Conservation (phyloP, 768 basidiomycete species). For the Leccinum rimulosum region DNA sequence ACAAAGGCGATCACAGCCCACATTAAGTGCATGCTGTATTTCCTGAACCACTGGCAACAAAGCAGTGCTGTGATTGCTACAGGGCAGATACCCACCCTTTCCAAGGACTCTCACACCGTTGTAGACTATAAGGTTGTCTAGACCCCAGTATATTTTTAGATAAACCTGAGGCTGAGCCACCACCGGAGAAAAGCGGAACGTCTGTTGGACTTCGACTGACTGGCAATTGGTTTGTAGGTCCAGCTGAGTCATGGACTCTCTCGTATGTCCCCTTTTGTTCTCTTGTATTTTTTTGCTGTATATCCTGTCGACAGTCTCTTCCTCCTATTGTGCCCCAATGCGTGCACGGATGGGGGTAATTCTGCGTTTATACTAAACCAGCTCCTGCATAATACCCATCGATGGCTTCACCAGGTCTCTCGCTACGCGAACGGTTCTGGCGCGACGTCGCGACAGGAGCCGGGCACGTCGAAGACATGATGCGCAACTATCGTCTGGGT, state of each 20-base stretch:
- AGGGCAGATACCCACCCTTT: too few relatives aligned
- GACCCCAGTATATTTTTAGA: too few relatives aligned
- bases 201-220: too few relatives aligned
- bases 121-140: too few relatives aligned
- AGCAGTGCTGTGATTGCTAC: too few relatives aligned
- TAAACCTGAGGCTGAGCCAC: too few relatives aligned
- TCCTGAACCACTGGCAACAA: too few relatives aligned
- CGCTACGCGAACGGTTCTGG: slow-evolving; percentile 27
- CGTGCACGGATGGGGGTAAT: background rate
- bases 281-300: slow-evolving; percentile 1
- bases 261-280: background rate
- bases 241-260: slow-evolving; percentile 1
- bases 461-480: slow-evolving; percentile 20
- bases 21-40: too few relatives aligned
- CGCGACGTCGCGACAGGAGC: slow-evolving; percentile 17
- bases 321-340: slow-evolving; percentile 5
- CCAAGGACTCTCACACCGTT: too few relatives aligned
- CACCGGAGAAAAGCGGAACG: too few relatives aligned
- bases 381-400: slow-evolving; percentile 5
- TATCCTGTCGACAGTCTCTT: background rate
- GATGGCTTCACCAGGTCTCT: slow-evolving; percentile 12
- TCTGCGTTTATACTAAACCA: background rate
- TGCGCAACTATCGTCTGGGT: slow-evolving; percentile 19
- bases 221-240: background rate
- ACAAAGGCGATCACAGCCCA: too few relatives aligned